Base-by-base conservation (phyloP, 1,139 yeast species). In the Geotrichum klebahnii region DNA sequence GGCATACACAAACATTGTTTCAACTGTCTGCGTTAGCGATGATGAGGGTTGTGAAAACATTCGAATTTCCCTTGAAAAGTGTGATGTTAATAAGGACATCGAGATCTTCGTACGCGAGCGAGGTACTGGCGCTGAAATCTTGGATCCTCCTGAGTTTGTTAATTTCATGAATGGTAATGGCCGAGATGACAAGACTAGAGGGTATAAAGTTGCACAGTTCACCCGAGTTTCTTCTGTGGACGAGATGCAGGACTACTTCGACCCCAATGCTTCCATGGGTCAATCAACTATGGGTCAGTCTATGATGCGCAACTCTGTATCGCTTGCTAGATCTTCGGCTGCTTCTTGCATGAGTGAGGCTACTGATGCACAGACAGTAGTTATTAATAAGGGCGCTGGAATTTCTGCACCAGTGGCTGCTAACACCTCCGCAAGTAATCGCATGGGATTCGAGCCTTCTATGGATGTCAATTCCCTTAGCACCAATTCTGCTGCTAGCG, bases 1-100 rank as follows among this genome's bases (percentile, higher is more conserved):
- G 83, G 84, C 82, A 40, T 90, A 77, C 65, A 82, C 95, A 49
- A 88, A 88, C 65, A 75, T 82, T 48, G 74, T 84, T 10, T 86
- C 95, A 3, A 76, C 88, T 0, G 75, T 82, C 4, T 87, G 95
- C 63, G 92, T 88, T 24, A 80, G 80, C 46, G 84, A 83, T 59
- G 96, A 87, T 61, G 85, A 81, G 48, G 69, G 68, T n/a, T 85
- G 85, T 49, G 96, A 88, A 62, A 72, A 74, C 53, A 78, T 89
- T 16, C 76, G 96, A 51, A 68, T 80, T 6, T 69, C 78, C 1
- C 74, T 88, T 54, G 96, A 90, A 51, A 76, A 77, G 50, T 81
- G 90, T 55, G 82, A 80, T 26, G 80, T 86, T 4, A 71, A 70
- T 2, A 70, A 69, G 33, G 96, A 88, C 60, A 70, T 85, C 22